These are phyloP conservation scores for Eustoma russellianum DNA, from an alignment of 257 asterid genomes.

Conservation along the genomic window DNA sequence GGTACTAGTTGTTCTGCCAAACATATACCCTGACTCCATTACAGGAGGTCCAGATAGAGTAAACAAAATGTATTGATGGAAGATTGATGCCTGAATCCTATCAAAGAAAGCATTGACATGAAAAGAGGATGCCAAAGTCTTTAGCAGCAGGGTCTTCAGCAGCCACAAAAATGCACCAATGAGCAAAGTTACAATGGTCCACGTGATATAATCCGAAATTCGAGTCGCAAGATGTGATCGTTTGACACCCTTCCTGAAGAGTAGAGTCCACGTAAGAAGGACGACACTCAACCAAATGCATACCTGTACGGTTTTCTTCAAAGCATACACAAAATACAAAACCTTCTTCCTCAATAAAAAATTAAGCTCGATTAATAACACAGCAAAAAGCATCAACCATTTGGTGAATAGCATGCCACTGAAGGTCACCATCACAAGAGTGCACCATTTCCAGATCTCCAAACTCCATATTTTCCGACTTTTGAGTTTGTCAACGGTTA, in stretches of 20 bases:
- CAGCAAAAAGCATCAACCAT: slow-evolving; percentile 55
- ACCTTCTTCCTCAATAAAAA: slow-evolving; percentile 64
- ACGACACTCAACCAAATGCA: slow-evolving; percentile 58
- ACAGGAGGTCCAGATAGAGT: slow-evolving; percentile 66
- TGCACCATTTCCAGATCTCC: slow-evolving; percentile 61
- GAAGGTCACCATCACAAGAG: slow-evolving; percentile 64
- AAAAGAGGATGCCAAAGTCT: slow-evolving; percentile 72
- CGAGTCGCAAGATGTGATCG: slow-evolving; percentile 21
- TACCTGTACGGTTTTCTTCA: slow-evolving; percentile 64
- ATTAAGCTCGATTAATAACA: slow-evolving; percentile 68
- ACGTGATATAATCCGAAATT: slow-evolving; percentile 46
- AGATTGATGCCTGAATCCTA: slow-evolving; percentile 63
- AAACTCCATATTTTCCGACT: slow-evolving; percentile 38
- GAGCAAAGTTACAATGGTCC: slow-evolving; percentile 60
- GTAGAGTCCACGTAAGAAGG: slow-evolving; percentile 57
- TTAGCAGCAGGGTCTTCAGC: slow-evolving; percentile 56
- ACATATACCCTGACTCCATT: slow-evolving; percentile 43
- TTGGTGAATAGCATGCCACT: slow-evolving; percentile 61
- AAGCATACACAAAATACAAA: slow-evolving; percentile 61
- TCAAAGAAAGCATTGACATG: slow-evolving; percentile 78
- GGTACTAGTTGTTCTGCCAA: slow-evolving; percentile 45
- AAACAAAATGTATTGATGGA: slow-evolving; percentile 60
- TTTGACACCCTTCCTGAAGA: slow-evolving; percentile 36
- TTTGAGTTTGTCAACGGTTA: slow-evolving; percentile 35
- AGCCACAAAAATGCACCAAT: slow-evolving; percentile 76